Conservation (phyloP, 148 eudicot genomes). For the Fagopyrum homotropicum region DNA sequence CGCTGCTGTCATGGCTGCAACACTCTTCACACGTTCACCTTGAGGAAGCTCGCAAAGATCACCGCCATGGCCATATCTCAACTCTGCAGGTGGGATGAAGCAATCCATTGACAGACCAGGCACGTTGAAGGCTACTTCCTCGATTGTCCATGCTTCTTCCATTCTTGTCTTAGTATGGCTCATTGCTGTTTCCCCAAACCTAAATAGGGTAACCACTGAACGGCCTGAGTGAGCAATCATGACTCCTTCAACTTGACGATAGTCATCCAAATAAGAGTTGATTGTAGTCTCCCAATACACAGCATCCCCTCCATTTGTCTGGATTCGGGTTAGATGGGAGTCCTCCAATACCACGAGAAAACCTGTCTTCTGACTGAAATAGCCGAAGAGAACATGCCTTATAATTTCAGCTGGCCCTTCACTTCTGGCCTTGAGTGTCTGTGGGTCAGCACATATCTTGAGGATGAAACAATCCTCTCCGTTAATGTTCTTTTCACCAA, state of each 20-base stretch:
- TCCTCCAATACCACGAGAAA: constrained; percentile 58
- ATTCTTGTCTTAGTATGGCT: constrained; percentile 72
- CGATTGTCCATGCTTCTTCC: constrained; percentile 76
- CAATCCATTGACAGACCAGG: constrained; percentile 80
- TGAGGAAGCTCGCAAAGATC: constrained; percentile 59
- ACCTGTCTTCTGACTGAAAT: constrained; percentile 58
- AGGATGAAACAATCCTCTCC: constrained; percentile 67
- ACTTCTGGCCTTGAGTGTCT: constrained; percentile 47
- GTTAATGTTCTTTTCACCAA: constrained; percentile 51
- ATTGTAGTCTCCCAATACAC: constrained; percentile 97
- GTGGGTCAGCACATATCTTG: constrained; percentile 56
- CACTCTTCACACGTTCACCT: constrained; percentile 47
- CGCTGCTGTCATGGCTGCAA: constrained; percentile 44
- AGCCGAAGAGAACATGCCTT: constrained; percentile 53
- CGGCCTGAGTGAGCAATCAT: constrained; percentile 95
- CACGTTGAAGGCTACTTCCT: constrained; percentile 73
- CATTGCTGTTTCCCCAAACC: constrained; percentile 86
- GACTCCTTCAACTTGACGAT: constrained; percentile 79
- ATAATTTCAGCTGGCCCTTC: constrained; percentile 66
- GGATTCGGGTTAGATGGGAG: constrained; percentile 80
- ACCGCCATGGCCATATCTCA: constrained; percentile 43
- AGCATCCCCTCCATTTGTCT: constrained; percentile 85
- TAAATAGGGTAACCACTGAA: constrained; percentile 85
- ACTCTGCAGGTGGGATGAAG: constrained; percentile 89
- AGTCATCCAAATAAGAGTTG: constrained; percentile 72